Conservation (phyloP, 371 early-diverging fungal species). For the Nematocida sp. region DNA sequence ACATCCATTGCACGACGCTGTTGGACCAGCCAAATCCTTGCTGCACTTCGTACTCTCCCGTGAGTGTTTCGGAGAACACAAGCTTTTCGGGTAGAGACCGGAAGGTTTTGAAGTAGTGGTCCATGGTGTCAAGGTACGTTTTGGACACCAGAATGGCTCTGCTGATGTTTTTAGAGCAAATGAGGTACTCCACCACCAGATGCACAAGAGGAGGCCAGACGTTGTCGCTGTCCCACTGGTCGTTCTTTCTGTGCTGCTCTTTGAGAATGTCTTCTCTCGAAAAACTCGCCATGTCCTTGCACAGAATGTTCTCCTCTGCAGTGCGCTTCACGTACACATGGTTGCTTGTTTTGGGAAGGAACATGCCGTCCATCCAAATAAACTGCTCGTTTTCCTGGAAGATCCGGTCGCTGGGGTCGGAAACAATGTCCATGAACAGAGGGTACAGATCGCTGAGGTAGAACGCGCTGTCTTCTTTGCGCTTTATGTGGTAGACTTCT, state of each 20-base stretch:
- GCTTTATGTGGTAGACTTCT: neutral
- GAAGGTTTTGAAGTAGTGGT: neutral
- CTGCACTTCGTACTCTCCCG: constrained; percentile 76
- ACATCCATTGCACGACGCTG: constrained; percentile 67
- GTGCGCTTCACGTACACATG: neutral
- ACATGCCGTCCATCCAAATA: neutral
- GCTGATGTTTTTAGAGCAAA: constrained; percentile 10
- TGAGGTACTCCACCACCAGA: constrained; percentile 26
- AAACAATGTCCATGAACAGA: constrained; percentile 31
- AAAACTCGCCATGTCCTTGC: neutral
- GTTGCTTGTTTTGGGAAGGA: constrained; percentile 26
- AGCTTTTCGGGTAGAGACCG: constrained; percentile 29
- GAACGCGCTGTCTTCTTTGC: constrained; percentile 21
- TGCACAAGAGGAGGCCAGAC: constrained; percentile 44
- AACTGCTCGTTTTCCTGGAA: neutral
- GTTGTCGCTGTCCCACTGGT: constrained; percentile 64
- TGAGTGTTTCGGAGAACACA: constrained; percentile 64
- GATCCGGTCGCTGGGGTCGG: constrained; percentile 11
- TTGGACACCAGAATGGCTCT: neutral
- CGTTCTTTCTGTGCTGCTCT: constrained; percentile 67
- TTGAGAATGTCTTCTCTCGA: constrained; percentile 31
- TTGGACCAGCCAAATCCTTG: constrained; percentile 87
- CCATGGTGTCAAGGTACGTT: neutral
- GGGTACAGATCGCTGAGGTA: constrained; percentile 45
- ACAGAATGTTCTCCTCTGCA: neutral